Base-by-base conservation (phyloP, 306 rosid species). In the Fragaria vesca region DNA sequence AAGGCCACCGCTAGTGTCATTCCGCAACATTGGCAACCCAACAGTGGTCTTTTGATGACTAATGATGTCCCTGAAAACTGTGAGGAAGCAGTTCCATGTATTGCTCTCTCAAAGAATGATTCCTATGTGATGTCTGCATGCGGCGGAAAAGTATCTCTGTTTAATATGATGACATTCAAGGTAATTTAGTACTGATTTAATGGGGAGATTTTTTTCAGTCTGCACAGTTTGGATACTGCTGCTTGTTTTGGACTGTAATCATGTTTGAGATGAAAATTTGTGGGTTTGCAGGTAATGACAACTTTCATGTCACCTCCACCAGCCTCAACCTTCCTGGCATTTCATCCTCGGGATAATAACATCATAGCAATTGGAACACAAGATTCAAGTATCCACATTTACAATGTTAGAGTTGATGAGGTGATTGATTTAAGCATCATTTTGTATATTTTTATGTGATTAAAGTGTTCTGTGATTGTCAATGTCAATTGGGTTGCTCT, bases 111-210 rank as follows among this genome's bases (percentile, higher is more conserved):
- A 43, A 91, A 89, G 83, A 91, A 91, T 76, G 96, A 91, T 54
- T 91, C 96, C 3, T 91, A 91, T 66, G 93, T 91, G 63, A 89
- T 91, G 96, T 91, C 93, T 62, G 91, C 96, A 18, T 87, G 89
- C 74, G 96, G 96, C 8, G 96, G 96, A 69, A 91, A 89, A 73
- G 87, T 89, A 73, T 89, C 96, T 1, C 76, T 91, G 76, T 91
- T 91, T 81, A 91, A 91, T 79, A 91, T 91, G 93, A 91, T 89
- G 93, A 91, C 92, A 24, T 91, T 91, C 77, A 89, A 91, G 96
- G 96, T 91, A 83, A 63, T 62, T 74, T 36, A 62, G 20, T 63
- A 18, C 26, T 66, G 34, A 66, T 43, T 8, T 57, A 12, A 43
- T 18, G 76, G 34, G 47, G n/a, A 16, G 24, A n/a, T 75, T 17